Evolutionary conservation across 495 filamentous ascomycete species (phyloP).

Genomic region (Evansstolkia leycettana): DNA sequence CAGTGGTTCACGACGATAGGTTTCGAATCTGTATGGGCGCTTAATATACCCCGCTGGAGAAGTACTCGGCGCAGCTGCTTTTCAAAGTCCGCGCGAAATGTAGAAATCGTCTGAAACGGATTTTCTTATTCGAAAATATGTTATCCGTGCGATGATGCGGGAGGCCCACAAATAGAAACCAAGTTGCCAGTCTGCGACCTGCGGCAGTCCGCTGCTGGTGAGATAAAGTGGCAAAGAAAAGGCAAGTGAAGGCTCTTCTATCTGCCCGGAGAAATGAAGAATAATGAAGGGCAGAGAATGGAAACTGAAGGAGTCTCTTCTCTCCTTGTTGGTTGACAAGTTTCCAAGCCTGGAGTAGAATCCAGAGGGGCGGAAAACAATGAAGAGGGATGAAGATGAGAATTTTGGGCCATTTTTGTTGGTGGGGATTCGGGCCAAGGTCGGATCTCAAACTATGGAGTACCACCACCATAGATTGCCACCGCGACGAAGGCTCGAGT

Average conservation of each 20-base stretch:
- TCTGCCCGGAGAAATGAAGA: slow-evolving; percentile 3
- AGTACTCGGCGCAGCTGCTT: no score
- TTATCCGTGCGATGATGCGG: neutral
- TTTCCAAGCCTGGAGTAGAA: slow-evolving; percentile 3
- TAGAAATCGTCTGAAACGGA: no score
- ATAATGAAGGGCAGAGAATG: slow-evolving; percentile 9
- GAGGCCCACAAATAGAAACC: neutral
- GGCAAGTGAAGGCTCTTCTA: slow-evolving; percentile 7
- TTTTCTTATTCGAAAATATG: no score
- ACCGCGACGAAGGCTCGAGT: no score
- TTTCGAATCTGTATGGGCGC: no score
- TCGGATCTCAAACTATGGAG: no score
- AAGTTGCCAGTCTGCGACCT: neutral
- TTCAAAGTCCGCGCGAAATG: no score
- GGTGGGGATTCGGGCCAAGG: slow-evolving; percentile 9
- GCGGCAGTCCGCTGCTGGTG: slow-evolving; percentile 3
- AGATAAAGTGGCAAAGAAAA: slow-evolving; percentile 7
- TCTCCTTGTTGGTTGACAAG: slow-evolving; percentile 9
- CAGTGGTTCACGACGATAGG: no score
- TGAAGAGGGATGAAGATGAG: neutral
- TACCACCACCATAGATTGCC: no score
- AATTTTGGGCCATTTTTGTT: slow-evolving; percentile 8
- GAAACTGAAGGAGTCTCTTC: slow-evolving; percentile 1
- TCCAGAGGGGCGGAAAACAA: neutral
- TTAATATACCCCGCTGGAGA: no score